Conservation (phyloP, 768 basidiomycete genomes). For the Goffeauzyma gilvescens region DNA sequence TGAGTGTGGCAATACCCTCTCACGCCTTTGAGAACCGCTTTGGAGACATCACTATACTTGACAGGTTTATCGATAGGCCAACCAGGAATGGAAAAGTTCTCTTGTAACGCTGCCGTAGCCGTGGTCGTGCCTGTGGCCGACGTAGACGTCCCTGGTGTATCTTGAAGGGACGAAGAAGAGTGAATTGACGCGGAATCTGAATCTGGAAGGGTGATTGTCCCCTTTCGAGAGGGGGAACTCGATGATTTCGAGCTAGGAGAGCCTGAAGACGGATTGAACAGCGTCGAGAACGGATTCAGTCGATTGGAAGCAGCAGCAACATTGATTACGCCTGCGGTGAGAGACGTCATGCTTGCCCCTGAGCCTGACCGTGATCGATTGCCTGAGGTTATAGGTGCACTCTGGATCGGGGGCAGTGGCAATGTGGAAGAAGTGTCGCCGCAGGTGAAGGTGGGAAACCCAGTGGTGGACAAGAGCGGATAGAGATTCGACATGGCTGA, state of each 20-base stretch:
- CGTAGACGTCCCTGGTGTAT: no score
- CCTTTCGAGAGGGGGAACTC: constrained; percentile 17
- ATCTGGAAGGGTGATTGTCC: no score
- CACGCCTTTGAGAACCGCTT: constrained; percentile 23
- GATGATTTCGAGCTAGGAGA: constrained; percentile 27
- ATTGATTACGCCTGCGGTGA: no score
- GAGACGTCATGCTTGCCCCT: no score
- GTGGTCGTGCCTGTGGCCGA: constrained; percentile 22
- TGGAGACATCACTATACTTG: constrained; percentile 24
- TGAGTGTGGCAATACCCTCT: constrained; percentile 18
- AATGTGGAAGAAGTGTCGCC: no score
- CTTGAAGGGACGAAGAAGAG: no score
- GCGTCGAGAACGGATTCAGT: constrained; percentile 58
- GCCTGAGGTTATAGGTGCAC: no score
- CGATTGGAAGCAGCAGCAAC: constrained; percentile 35
- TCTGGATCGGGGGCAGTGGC: no score
- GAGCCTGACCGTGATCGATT: no score
- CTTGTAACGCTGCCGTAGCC: constrained; percentile 2
- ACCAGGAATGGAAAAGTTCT: constrained; percentile 15
- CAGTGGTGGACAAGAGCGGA: neutral
- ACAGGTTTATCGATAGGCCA: constrained; percentile 27
- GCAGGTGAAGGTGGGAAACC: constrained; percentile 32
- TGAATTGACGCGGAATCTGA: no score
- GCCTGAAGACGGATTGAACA: no score
- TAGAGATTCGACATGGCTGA: neutral